Base-by-base conservation (phyloP, 1,139 yeast genomes). In the Eremothecium sinecaudum region DNA sequence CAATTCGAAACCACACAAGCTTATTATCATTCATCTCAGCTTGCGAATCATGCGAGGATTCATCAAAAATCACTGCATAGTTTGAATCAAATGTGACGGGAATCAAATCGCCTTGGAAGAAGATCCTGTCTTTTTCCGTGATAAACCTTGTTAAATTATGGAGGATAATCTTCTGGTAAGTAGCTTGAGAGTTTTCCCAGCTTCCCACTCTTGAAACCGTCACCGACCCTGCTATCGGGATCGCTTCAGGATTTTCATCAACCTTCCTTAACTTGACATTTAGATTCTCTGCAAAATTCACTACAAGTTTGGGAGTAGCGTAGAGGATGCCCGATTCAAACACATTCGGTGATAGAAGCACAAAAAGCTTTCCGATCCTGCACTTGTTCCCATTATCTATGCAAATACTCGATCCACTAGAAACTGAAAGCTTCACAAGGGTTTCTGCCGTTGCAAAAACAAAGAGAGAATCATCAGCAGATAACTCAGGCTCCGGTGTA, bases 1-100 rank as follows among this genome's bases (percentile, higher is more conserved):
- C 62, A 7, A 71, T 62, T 45, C 73, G 73, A 56, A 86, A 87
- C 96, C 96, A 90, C 0, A 90, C 94, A 10, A 87, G 72, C 0
- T 75, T 67, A 51, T 86, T 86, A 0, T 84, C 83, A 2, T 63
- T 59, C 0, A 84, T 86, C 2, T 67, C 60, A 1, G 69, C 33
- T 4, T 40, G 46, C 2, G 32, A 35, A 3, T 28, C 25, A 2
- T 25, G 22, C 5, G 18, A 9, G 11, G 31, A 26, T 4, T 39
- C 45, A 2, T 39, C 25, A 18, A 32, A 39, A 5, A 53, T 59
- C 8, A 61, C 59, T 4, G 67, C 62, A 24, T 43, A 28, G 18
- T 49, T 54, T 2, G 92, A 69, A 52, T 87, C 95, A 28, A 90
- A 69, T 0, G 82, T 72, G 3, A 90, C 75, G 0, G 94, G 90